Conservation (phyloP, 2,329 filamentous ascomycete species). For the Aspergillus carbonarius region DNA sequence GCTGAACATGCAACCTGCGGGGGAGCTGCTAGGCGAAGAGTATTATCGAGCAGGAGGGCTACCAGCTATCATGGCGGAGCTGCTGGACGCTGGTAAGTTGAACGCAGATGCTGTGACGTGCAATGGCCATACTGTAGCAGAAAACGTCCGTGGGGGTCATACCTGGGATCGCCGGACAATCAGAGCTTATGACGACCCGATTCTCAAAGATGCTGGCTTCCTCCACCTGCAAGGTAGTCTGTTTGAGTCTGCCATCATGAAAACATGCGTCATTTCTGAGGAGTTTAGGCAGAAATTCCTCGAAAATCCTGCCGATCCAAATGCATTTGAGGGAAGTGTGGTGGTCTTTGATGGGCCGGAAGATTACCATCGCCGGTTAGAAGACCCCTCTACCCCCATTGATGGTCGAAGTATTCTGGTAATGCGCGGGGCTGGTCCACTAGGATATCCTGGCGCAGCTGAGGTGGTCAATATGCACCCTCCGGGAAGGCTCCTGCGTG, state of each 20-base stretch:
- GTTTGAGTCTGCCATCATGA: conserved; percentile 56
- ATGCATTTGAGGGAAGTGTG: conserved; percentile 50
- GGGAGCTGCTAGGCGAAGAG: conserved; percentile 55
- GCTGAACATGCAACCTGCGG: conserved; percentile 57
- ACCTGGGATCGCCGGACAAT: conserved; percentile 54
- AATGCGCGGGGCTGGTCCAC: conserved; percentile 51
- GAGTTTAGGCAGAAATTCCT: conserved; percentile 49
- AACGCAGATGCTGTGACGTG: conserved; percentile 46
- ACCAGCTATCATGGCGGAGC: conserved; percentile 54
- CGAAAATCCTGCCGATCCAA: conserved; percentile 46
- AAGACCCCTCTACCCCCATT: conserved; percentile 40
- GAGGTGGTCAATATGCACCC: conserved; percentile 57
- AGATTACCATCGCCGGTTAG: conserved; percentile 48
- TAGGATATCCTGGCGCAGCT: conserved; percentile 53
- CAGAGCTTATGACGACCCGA: conserved; percentile 44
- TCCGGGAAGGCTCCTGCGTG: conserved; percentile 45
- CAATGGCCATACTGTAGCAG: conserved; percentile 48
- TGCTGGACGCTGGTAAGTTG: conserved; percentile 50
- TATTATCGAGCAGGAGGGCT: conserved; percentile 56
- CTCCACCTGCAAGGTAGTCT: conserved; percentile 50
- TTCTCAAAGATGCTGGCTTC: conserved; percentile 54
- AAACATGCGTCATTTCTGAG: conserved; percentile 51
- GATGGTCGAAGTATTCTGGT: conserved; percentile 48
- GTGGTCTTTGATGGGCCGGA: conserved; percentile 55
- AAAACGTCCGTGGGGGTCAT: conserved; percentile 47